These are phyloP conservation scores for Phlebiopsis flavidoalba DNA, from an alignment of 768 basidiomycete species.

Conservation along the genomic window DNA sequence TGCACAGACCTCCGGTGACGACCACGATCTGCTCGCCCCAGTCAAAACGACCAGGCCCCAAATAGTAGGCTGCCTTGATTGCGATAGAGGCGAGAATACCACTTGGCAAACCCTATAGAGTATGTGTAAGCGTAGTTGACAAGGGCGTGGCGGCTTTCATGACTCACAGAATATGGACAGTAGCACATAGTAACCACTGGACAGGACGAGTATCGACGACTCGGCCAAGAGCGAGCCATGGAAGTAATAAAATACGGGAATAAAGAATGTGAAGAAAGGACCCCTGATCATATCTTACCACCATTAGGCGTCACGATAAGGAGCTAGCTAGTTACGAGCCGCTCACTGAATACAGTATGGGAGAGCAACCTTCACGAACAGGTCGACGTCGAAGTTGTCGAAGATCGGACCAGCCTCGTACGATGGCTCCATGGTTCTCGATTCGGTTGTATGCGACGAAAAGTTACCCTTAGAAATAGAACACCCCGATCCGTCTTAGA, in stretches of 20 bases:
- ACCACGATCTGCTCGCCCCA: conserved; percentile 91
- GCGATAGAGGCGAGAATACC: conserved; percentile 68
- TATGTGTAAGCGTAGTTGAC: neutral
- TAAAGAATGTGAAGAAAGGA: conserved; percentile 78
- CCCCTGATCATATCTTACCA: conserved; percentile 38
- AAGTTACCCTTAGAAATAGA: neutral
- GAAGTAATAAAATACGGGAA: conserved; percentile 75
- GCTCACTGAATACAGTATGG: conserved; percentile 76
- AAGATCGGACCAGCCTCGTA: conserved; percentile 48
- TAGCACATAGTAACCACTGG: conserved; percentile 50
- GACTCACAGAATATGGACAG: conserved; percentile 67
- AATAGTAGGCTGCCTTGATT: conserved; percentile 68
- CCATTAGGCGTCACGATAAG: neutral
- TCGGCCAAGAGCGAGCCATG: conserved; percentile 54
- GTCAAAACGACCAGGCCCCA: conserved; percentile 54
- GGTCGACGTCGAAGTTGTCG: conserved; percentile 71
- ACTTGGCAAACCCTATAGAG: conserved; percentile 56
- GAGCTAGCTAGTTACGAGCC: neutral
- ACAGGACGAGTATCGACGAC: conserved; percentile 41
- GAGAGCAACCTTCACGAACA: conserved; percentile 73
- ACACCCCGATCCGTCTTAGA: too few species aligned
- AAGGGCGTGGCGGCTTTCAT: neutral
- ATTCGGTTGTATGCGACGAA: neutral
- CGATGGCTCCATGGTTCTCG: conserved; percentile 10
- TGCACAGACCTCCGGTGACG: conserved; percentile 73